Percentiles rank a stretch among this genome's conserved stretches.
Evolutionary conservation across 345 rosid species (phyloP).

Genomic region (Passiflora organensis): DNA sequence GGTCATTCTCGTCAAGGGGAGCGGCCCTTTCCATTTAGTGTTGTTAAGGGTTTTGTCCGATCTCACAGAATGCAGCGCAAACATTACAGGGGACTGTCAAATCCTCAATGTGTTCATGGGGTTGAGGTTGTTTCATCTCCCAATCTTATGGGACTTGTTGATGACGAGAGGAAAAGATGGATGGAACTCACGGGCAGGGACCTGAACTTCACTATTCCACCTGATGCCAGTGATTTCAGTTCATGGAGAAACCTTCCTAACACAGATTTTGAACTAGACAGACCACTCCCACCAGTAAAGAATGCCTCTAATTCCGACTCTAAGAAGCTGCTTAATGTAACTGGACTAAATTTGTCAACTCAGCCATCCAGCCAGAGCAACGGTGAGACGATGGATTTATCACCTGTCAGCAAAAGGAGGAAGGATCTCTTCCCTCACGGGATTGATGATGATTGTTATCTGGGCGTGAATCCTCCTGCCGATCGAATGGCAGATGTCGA

Average conservation of each 20-base stretch:
- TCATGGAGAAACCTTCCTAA: conserved; percentile 27
- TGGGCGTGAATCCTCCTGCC: conserved; percentile 20
- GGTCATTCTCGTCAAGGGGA: conserved; percentile 32
- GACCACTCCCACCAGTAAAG: conserved; percentile 47
- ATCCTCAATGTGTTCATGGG: conserved; percentile 28
- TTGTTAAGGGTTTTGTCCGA: conserved; percentile 20
- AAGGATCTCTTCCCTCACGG: conserved; percentile 21
- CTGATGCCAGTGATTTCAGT: conserved; percentile 22
- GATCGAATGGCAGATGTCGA: conserved; percentile 24
- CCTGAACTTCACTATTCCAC: conserved; percentile 17
- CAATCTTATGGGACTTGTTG: conserved; percentile 21
- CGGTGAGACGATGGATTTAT: conserved; percentile 21
- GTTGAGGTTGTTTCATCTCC: conserved; percentile 25
- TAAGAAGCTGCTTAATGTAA: conserved; percentile 24
- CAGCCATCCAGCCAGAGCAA: conserved; percentile 18
- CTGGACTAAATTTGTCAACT: conserved; percentile 23
- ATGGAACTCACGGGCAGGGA: conserved; percentile 27
- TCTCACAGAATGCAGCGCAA: conserved; percentile 27
- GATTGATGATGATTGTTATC: conserved; percentile 32
- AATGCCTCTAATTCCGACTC: conserved; percentile 40
- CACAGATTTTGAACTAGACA: conserved; percentile 28
- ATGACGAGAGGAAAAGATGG: conserved; percentile 27
- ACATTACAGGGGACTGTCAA: conserved; percentile 27
- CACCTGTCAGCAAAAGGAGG: conserved; percentile 25
- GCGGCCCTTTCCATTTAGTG: conserved; percentile 25